Base-by-base conservation (phyloP, 2,329 filamentous ascomycete species). In the Dactylellina sp. region DNA sequence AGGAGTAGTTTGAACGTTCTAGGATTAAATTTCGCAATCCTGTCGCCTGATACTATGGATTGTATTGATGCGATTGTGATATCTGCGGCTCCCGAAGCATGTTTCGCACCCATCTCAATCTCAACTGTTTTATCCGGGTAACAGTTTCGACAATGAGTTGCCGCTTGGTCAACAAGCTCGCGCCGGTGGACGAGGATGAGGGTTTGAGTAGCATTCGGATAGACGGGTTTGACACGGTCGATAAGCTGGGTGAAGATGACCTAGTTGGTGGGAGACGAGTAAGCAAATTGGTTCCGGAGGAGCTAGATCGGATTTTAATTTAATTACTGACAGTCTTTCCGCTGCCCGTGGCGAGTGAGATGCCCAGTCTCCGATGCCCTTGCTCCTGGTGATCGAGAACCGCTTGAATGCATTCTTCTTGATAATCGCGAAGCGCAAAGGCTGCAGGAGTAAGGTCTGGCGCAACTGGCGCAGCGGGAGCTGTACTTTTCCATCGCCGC, bases 161-260 rank as follows among this genome's bases (percentile, higher is more conserved):
- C 92, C 2, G 95, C 95, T 82, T 99, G 95, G 80, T 98, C 92
- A 25, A 98, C 93, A 1, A 99, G 87, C 82, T 99, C 95, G 53
- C 92, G 89, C 25, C 95, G 89, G 81, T 99, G 95, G 14, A 93
- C 95, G 46, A 99, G 84, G 76, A 99, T 96, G 70, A 99, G 85
- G 0, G 94, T 96, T 80, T 92, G 92, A 0, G 87, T 87, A 20
- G 89, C 89, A 72, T 82, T 80, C 1, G 76, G 75, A 16, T 71
- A 74, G 9, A 83, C 84, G 4, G 89, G 82, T 59, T 84, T 81
- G 56, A 98, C 84, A 68, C 91, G 89, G 78, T 91, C 88, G 75
- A 99, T 96, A 49, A 99, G 86, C 80, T 97, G 93, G 11, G 94
- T 98, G 83, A 99, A 99, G 78, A 99, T 93, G 79, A 99, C 89